Conservation (phyloP, 441 rosid genomes). For the Gossypium davidsonii region DNA sequence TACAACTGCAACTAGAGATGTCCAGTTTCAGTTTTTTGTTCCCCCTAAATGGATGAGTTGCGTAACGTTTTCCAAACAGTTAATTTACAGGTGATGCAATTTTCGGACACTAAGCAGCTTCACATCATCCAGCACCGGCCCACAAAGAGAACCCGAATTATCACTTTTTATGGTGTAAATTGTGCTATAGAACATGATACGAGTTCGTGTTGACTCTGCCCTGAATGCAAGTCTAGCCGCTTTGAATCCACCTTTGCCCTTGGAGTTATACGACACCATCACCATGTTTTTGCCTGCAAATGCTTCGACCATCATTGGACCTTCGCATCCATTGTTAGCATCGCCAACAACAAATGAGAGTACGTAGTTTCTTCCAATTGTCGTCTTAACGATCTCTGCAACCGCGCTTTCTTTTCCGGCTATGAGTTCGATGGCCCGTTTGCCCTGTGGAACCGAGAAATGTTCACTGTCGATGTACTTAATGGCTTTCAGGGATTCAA, state of each 20-base stretch:
- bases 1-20: no score
- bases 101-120: constrained; percentile 40
- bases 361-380: constrained; percentile 33
- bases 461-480: constrained; percentile 61
- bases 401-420: constrained; percentile 82
- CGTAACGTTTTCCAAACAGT: background rate
- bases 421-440: constrained; percentile 57
- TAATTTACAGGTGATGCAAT: constrained; percentile 7
- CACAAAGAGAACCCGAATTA: constrained; percentile 66
- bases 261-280: constrained; percentile 43
- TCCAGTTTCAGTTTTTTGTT: no score
- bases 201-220: constrained; percentile 44
- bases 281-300: constrained; percentile 42
- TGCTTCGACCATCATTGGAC: constrained; percentile 58
- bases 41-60: background rate
- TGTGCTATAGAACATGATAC: constrained; percentile 61
- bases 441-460: constrained; percentile 51
- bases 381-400: constrained; percentile 48
- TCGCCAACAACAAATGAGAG: constrained; percentile 61
- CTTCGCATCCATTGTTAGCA: constrained; percentile 51
- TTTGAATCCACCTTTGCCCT: constrained; percentile 65
- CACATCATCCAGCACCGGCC: constrained; percentile 70
- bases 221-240: constrained; percentile 37
- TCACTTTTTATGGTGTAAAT: constrained; percentile 60
- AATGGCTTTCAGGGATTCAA: constrained; percentile 82